Evolutionary conservation across 306 rosid genomes (phyloP).

Genomic region (Sesbania bispinosa): DNA sequence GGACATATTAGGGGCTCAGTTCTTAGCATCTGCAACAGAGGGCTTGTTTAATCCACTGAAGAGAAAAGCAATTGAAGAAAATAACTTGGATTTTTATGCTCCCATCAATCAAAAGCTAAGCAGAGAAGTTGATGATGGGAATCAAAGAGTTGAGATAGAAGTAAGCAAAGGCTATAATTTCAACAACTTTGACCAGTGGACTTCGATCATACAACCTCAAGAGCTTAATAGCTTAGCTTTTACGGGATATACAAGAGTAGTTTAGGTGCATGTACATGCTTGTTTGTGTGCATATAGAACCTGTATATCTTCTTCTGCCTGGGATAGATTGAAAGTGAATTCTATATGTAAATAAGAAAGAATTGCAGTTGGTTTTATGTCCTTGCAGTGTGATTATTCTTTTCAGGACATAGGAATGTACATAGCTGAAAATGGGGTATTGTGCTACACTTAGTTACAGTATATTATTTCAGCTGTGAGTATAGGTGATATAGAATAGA

Average conservation of each 20-base stretch:
- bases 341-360: conserved; percentile 28
- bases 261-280: neutral
- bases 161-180: conserved; percentile 27
- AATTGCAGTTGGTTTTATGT: neutral
- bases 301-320: conserved; percentile 3
- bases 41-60: conserved; percentile 37
- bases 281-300: conserved; percentile 16
- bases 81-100: conserved; percentile 13
- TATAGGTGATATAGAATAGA: neutral
- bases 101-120: conserved; percentile 31
- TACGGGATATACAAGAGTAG: conserved; percentile 21
- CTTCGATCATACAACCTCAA: conserved; percentile 36
- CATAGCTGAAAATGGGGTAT: conserved; percentile 16
- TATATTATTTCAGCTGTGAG: conserved; percentile 19
- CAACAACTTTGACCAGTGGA: conserved; percentile 40
- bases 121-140: conserved; percentile 20
- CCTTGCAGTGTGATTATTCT: conserved; percentile 25
- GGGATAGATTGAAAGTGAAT: neutral
- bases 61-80: conserved; percentile 39
- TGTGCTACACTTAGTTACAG: neutral
- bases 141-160: conserved; percentile 8
- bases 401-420: conserved; percentile 12
- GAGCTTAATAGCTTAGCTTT: conserved; percentile 39
- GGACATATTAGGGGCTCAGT: conserved; percentile 5
- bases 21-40: conserved; percentile 29